Percentiles rank a stretch among this genome's conserved stretches.
These are phyloP conservation scores for Candida sp. DNA, from an alignment of 1,139 yeast genomes.

Conservation along the genomic window DNA sequence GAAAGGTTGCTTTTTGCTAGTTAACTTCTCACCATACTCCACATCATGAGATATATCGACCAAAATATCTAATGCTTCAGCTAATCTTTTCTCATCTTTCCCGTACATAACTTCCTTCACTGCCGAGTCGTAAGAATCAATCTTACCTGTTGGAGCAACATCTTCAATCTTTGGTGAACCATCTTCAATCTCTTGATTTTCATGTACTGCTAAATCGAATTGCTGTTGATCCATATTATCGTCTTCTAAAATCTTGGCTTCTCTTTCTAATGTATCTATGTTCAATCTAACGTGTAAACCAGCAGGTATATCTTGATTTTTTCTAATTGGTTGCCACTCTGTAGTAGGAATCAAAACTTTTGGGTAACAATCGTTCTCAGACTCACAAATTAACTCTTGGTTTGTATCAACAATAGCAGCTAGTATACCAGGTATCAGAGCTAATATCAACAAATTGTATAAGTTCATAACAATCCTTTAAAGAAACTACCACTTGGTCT, in stretches of 20 bases:
- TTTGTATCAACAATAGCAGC: conserved; percentile 11
- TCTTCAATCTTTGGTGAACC: conserved; percentile 12
- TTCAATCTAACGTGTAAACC: conserved; percentile 76
- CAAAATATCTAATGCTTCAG: conserved; percentile 41
- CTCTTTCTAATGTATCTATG: conserved; percentile 62
- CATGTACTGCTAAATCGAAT: conserved; percentile 3
- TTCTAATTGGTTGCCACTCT: conserved; percentile 68
- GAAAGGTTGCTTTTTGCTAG: conserved; percentile 18
- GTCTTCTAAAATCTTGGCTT: conserved; percentile 54
- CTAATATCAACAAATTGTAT: not conserved
- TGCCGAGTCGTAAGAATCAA: conserved; percentile 22
- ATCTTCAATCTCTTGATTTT: conserved; percentile 4
- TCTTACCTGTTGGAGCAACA: conserved; percentile 8
- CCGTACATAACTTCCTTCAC: conserved; percentile 14
- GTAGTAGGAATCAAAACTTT: conserved; percentile 53
- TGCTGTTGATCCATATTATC: conserved; percentile 7
- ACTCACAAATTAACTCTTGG: conserved; percentile 12
- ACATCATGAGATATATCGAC: conserved; percentile 64
- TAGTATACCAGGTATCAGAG: not conserved
- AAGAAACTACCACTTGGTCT: not conserved
- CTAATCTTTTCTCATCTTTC: conserved; percentile 12
- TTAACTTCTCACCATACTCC: conserved; percentile 52
- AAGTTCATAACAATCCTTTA: not conserved
- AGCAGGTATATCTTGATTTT: conserved; percentile 69
- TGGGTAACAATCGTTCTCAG: conserved; percentile 58